Conservation (phyloP, 73 alveolate genomes). For the Uronychia setigera region DNA sequence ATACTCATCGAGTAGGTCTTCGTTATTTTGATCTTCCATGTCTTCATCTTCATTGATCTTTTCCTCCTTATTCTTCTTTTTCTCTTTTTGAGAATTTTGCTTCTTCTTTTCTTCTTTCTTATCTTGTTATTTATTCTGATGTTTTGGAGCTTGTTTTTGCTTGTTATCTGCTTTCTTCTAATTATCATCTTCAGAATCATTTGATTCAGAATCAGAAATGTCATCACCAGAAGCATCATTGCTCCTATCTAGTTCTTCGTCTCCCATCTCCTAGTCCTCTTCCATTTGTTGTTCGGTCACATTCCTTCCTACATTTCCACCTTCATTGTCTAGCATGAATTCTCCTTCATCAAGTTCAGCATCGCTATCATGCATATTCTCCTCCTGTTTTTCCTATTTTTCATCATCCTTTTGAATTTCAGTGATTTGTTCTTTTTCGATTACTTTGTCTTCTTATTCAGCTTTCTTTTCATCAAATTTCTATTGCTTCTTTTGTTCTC, state of each 20-base stretch:
- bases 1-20: conserved; percentile 40
- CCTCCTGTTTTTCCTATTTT: conserved; percentile 51
- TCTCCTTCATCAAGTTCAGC: conserved; percentile 45
- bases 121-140: conserved; percentile 45
- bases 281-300: conserved; percentile 27
- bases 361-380: conserved; percentile 18
- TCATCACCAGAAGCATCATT: too few species aligned
- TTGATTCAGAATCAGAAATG: conserved; percentile 31
- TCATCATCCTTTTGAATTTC: conserved; percentile 44
- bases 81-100: conserved; percentile 69
- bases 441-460: conserved; percentile 50
- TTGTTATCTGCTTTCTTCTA: conserved; percentile 56
- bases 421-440: conserved; percentile 46
- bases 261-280: conserved; percentile 49
- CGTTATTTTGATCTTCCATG: background rate
- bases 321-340: conserved; percentile 45
- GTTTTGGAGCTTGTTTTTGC: conserved; percentile 49
- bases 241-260: conserved; percentile 33
- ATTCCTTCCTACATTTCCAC: conserved; percentile 13
- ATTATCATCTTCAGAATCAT: conserved; percentile 50
- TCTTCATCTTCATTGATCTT: conserved; percentile 35
- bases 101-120: conserved; percentile 64
- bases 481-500: conserved; percentile 32
- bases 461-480: conserved; percentile 60
- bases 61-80: conserved; percentile 34